phyloP scores from a whole-genome alignment of 345 rosid species.

The Erysimum cheiranthoides region DNA sequence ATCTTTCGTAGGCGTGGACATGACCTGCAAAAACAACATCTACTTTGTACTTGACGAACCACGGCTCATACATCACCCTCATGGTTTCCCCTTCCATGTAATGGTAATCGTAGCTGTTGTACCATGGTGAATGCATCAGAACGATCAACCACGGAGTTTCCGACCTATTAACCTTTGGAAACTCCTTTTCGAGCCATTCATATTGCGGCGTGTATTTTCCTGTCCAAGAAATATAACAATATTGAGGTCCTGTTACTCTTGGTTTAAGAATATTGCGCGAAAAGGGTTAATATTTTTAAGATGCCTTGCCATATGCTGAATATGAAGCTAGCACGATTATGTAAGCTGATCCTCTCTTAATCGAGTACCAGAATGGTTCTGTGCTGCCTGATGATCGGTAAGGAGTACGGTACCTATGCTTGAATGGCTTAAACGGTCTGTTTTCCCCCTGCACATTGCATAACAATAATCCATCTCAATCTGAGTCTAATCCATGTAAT shows the following conservation, averaged over 20 bases:
- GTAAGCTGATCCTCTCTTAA: slow-evolving; percentile 90
- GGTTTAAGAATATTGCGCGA: not conserved
- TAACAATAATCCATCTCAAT: slow-evolving; percentile 26
- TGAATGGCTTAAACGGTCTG: slow-evolving; percentile 79
- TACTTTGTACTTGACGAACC: slow-evolving; percentile 80
- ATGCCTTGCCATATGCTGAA: slow-evolving; percentile 74
- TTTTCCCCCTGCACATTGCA: slow-evolving; percentile 70
- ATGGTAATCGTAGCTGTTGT: slow-evolving; percentile 92
- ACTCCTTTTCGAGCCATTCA: slow-evolving; percentile 71
- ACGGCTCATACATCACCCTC: slow-evolving; percentile 88
- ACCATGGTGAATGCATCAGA: slow-evolving; percentile 83
- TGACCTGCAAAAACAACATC: slow-evolving; percentile 93
- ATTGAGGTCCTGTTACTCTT: not conserved
- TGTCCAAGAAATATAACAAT: slow-evolving; percentile 31
- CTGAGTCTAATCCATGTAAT: slow-evolving; percentile 13
- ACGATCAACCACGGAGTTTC: slow-evolving; percentile 97
- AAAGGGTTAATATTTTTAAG: not conserved
- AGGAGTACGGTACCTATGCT: slow-evolving; percentile 74
- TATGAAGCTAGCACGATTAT: slow-evolving; percentile 84
- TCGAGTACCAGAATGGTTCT: slow-evolving; percentile 89
- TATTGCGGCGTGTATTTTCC: slow-evolving; percentile 89
- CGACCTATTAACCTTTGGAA: slow-evolving; percentile 77
- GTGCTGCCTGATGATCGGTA: slow-evolving; percentile 71
- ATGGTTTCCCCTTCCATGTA: slow-evolving; percentile 97
- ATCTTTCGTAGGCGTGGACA: slow-evolving; percentile 93